A percentile compares a stretch with the other conserved stretches of the same genome.
phyloP scores from a whole-genome alignment of 805 yeast species.

The Barnettozyma wickerhamii region DNA sequence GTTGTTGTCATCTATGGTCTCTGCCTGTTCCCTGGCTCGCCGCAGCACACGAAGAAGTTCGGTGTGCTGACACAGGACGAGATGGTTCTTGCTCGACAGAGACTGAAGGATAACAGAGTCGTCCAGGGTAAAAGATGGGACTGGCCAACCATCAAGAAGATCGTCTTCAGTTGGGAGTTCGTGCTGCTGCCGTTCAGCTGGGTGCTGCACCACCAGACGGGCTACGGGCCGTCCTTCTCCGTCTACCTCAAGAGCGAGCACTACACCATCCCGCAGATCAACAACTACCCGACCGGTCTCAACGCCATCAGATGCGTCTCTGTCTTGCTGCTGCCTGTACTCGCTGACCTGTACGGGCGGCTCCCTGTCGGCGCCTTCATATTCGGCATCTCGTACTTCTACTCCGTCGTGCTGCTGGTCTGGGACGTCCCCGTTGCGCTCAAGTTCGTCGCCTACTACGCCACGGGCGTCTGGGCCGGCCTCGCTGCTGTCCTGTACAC shows the following conservation, averaged over 20 bases:
- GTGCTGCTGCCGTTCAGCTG: constrained; percentile 1
- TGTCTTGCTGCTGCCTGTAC: not conserved
- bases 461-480: constrained; percentile 3
- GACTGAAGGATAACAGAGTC: not conserved
- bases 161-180: constrained; percentile 4
- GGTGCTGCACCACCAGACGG: constrained; percentile 4
- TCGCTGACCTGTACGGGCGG: constrained; percentile 5
- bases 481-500: constrained; percentile 9
- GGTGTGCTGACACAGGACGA: not conserved
- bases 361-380: not conserved
- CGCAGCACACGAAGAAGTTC: not conserved
- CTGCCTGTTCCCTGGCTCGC: not conserved
- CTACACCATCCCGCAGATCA: constrained; percentile 5
- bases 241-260: constrained; percentile 1
- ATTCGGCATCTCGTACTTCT: not conserved
- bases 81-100: not conserved
- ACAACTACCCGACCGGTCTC: constrained; percentile 7
- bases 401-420: not conserved
- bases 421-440: constrained; percentile 1
- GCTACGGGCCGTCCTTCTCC: not conserved
- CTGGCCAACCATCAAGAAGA: constrained; percentile 29
- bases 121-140: not conserved
- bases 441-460: constrained; percentile 1
- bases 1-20: constrained; percentile 24
- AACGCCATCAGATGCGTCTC: constrained; percentile 2